phyloP scores from a whole-genome alignment of 148 eudicot genomes.

The Chenopodium formosanum region DNA sequence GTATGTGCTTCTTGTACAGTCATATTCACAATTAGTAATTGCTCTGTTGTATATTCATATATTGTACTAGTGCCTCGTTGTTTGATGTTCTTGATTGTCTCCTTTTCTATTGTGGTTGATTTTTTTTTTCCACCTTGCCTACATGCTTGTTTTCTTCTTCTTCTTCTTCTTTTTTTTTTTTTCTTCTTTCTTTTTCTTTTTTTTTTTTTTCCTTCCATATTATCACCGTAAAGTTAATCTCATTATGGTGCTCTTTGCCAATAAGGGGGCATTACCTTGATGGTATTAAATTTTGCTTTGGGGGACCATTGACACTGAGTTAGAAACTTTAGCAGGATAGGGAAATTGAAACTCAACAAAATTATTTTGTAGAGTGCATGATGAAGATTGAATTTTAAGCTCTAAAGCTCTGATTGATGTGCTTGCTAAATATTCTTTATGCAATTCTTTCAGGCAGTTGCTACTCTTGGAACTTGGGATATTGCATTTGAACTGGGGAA shows the following conservation, averaged over 20 bases:
- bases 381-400: neutral
- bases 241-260: neutral
- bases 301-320: neutral
- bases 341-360: neutral
- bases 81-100: neutral
- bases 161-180: too few species aligned
- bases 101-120: neutral
- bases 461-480: constrained; percentile 83
- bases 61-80: neutral
- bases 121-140: neutral
- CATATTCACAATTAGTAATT: neutral
- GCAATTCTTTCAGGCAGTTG: constrained; percentile 51
- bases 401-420: neutral
- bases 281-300: neutral
- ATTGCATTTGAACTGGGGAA: constrained; percentile 79
- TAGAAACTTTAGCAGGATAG: neutral
- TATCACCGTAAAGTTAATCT: neutral
- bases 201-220: neutral
- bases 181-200: neutral
- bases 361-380: neutral
- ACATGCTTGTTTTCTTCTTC: neutral
- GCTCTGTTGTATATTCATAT: neutral
- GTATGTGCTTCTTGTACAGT: neutral
- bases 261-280: neutral
- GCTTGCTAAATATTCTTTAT: neutral